Evolutionary conservation across 2,329 filamentous ascomycete genomes (phyloP), one percentile per base, ranked within the genome.

Genomic region (Chrysoporthe austroafricana): DNA sequence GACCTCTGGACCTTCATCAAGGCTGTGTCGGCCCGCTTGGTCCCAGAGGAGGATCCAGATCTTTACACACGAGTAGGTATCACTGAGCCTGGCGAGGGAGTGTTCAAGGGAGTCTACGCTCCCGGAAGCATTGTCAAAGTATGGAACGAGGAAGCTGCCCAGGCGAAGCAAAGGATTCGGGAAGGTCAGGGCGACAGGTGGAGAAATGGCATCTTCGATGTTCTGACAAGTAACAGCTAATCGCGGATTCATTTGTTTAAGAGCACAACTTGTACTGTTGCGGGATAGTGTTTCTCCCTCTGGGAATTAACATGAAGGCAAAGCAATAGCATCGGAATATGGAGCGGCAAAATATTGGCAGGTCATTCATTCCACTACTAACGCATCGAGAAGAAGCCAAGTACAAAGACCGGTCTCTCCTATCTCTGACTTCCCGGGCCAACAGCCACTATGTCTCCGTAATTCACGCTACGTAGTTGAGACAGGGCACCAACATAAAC

Each of bases 41-140:
- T 86, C 56, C 91, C 91, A 0, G 86, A 84, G 14, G 86, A 91
- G 1, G 90, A 96, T 76, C 90, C 92, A 1, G 92, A 97, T 76
- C 73, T 96, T 0, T 90, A 96, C 71, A 84, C 90, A 1, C 83
- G 91, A 2, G 81, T 96, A 18, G 93, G 93, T 1, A 81, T 97
- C 11, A 85, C 86, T 34, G 76, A 81, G 71, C 82, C 83, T 7
- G 83, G 83, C 3, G 66, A 73, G 4, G 86, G 85, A 13, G 81
- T 95, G 0, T 98, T 98, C 82, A 88, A 89, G 72, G 92, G 91
- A 4, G 86, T 93, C 1, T 97, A 97, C 79, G 90, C 95, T 0
- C 95, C 95, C 0, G 94, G 93, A 0, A 97, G 94, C 77, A 82
- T 97, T 36, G 91, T 96, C 63, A 94, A 92, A 79, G 79, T 97